phyloP scores from a whole-genome alignment of 768 basidiomycete species.

The Rhodotorula paludigena region DNA sequence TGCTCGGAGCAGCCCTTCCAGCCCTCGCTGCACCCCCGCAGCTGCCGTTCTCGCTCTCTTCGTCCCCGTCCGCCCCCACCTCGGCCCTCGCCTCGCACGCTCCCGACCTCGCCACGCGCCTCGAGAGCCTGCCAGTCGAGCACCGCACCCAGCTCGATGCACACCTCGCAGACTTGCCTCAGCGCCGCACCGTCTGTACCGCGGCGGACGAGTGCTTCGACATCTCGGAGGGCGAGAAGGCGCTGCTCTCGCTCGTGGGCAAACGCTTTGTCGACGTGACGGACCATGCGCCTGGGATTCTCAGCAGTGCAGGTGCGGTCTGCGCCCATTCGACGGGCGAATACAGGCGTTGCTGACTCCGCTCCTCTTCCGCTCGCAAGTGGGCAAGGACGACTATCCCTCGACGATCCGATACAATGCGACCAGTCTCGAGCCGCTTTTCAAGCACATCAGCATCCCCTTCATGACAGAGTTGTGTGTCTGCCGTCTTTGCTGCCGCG shows the following conservation, averaged over 20 bases:
- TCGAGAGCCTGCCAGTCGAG: not conserved
- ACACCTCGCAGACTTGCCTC: not conserved
- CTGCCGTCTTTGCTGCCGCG: not conserved
- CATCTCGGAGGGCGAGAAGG: constrained; percentile 17
- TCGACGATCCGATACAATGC: not conserved
- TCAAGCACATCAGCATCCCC: constrained; percentile 9
- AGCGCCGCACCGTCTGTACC: not conserved
- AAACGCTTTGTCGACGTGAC: constrained; percentile 38
- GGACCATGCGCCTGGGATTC: no score
- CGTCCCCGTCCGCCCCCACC: not conserved
- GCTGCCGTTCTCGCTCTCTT: not conserved
- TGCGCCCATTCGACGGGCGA: no score
- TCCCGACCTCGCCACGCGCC: no score
- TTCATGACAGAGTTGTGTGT: constrained; percentile 9
- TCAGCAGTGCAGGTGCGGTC: no score
- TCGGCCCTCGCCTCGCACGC: no score
- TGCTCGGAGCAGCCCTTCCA: no score
- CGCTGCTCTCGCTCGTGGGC: constrained; percentile 14
- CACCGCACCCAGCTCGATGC: not conserved
- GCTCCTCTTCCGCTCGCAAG: not conserved
- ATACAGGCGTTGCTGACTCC: not conserved
- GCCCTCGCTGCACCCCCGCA: not conserved
- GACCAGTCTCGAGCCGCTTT: not conserved
- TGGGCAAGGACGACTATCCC: constrained; percentile 9
- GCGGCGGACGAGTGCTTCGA: not conserved